Evolutionary conservation across 371 early-diverging fungal species (phyloP).

Genomic region (Basidiobolus meristosporus): DNA sequence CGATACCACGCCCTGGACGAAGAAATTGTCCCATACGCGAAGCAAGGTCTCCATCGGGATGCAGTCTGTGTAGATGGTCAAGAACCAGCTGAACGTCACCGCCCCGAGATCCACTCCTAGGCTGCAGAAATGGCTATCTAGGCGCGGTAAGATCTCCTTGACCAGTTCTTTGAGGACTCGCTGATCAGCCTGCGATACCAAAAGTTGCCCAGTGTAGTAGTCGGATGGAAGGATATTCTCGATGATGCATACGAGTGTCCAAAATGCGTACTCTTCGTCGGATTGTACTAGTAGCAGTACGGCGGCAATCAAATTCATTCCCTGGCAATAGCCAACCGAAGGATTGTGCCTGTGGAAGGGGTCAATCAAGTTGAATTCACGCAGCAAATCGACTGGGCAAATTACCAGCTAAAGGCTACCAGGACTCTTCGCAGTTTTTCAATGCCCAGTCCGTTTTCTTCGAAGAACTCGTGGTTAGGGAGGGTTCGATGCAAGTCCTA

Average conservation of each 20-base stretch:
- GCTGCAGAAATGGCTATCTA: constrained; percentile 10
- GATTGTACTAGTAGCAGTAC: constrained; percentile 10
- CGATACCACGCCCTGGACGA: constrained; percentile 11
- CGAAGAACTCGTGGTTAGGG: constrained; percentile 13
- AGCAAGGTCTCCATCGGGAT: constrained; percentile 10
- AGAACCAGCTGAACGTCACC: constrained; percentile 18
- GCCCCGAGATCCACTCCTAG: constrained; percentile 13
- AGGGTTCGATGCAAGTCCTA: constrained; percentile 14
- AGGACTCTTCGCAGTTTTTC: constrained; percentile 12
- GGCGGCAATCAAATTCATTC: constrained; percentile 15
- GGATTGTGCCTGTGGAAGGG: constrained; percentile 11
- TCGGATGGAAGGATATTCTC: constrained; percentile 11
- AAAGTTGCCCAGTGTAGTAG: constrained; percentile 12
- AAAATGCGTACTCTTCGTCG: constrained; percentile 13
- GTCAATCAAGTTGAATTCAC: too few relatives aligned
- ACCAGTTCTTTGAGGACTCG: constrained; percentile 11
- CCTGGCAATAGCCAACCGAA: constrained; percentile 14
- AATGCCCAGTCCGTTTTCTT: constrained; percentile 10
- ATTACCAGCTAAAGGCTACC: constrained; percentile 13
- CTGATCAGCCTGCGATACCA: constrained; percentile 13
- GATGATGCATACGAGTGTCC: constrained; percentile 11
- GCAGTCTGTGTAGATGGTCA: constrained; percentile 15
- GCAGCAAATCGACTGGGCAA: too few relatives aligned
- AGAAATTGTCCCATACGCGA: constrained; percentile 16
- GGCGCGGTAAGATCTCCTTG: constrained; percentile 10